Conservation (phyloP, 768 basidiomycete genomes). For the Pisolithus tinctorius region DNA sequence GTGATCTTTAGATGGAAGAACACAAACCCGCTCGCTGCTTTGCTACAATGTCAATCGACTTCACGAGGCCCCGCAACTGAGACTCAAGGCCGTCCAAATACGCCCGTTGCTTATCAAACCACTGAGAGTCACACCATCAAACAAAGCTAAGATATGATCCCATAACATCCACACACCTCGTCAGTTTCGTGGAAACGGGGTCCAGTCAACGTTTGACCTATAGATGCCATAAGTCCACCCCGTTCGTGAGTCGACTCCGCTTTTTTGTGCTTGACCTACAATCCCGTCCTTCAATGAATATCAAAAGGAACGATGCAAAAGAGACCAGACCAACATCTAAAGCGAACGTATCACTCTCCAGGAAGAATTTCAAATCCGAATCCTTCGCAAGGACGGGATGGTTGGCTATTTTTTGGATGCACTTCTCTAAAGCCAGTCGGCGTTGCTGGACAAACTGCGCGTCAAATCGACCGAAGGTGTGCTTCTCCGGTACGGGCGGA, state of each 20-base stretch:
- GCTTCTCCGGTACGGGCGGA: conserved; percentile 95
- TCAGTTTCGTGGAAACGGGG: conserved; percentile 85
- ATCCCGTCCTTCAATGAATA: background rate
- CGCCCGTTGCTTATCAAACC: conserved; percentile 84
- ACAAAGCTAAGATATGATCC: background rate
- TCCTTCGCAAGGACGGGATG: conserved; percentile 90
- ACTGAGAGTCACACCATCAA: conserved; percentile 40
- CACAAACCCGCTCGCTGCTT: conserved; percentile 68
- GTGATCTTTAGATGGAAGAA: background rate
- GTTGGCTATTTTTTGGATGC: conserved; percentile 86
- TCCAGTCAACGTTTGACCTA: conserved; percentile 74
- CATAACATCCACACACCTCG: conserved; percentile 43
- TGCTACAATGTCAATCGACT: conserved; percentile 79
- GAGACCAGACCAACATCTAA: conserved; percentile 60
- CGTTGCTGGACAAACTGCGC: conserved; percentile 87
- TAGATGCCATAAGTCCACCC: conserved; percentile 76
- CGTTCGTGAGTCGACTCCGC: conserved; percentile 70
- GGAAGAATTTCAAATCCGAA: conserved; percentile 78
- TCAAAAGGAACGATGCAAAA: background rate
- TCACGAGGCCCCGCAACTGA: conserved; percentile 80
- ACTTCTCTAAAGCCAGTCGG: conserved; percentile 77
- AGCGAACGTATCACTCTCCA: conserved; percentile 89
- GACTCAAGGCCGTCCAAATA: conserved; percentile 88
- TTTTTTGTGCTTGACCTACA: conserved; percentile 82
- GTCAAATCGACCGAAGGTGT: conserved; percentile 87